These are phyloP conservation scores for Heliamphora pulchella DNA, from an alignment of 179 eudicot genomes.

Conservation along the genomic window DNA sequence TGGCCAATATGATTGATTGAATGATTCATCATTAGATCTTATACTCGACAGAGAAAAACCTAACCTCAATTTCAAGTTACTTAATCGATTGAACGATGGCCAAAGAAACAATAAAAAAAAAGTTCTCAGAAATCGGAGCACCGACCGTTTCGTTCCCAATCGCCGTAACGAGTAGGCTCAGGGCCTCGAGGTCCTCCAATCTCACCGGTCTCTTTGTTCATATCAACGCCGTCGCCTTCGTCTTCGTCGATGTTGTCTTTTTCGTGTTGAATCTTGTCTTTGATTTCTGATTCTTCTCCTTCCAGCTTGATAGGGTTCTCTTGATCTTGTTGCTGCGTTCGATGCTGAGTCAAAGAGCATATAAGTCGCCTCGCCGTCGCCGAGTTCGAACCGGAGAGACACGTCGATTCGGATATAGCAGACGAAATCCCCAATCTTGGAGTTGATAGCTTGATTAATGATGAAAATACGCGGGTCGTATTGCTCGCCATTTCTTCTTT, in stretches of 20 bases:
- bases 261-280: conserved; percentile 17
- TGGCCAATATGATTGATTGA: no score
- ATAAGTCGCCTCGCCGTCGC: conserved; percentile 25
- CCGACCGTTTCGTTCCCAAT: conserved; percentile 84
- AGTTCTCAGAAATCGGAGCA: conserved; percentile 66
- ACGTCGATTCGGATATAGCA: conserved; percentile 17
- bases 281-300: conserved; percentile 10
- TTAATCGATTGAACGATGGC: no score
- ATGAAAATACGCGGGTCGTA: conserved; percentile 37
- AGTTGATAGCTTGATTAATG: conserved; percentile 18
- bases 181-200: conserved; percentile 87
- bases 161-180: conserved; percentile 86
- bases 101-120: not conserved
- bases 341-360: conserved; percentile 29
- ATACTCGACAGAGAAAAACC: no score
- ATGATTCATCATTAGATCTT: no score
- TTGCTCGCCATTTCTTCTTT: conserved; percentile 40
- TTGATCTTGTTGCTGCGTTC: conserved; percentile 7
- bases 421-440: conserved; percentile 14
- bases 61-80: no score
- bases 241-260: conserved; percentile 17
- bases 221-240: conserved; percentile 37
- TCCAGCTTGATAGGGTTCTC: conserved; percentile 9
- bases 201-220: conserved; percentile 71
- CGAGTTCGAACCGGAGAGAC: conserved; percentile 16